Percentiles rank a stretch among this genome's conserved stretches.
phyloP scores from a whole-genome alignment of 306 rosid genomes.

The Quercus suber region DNA sequence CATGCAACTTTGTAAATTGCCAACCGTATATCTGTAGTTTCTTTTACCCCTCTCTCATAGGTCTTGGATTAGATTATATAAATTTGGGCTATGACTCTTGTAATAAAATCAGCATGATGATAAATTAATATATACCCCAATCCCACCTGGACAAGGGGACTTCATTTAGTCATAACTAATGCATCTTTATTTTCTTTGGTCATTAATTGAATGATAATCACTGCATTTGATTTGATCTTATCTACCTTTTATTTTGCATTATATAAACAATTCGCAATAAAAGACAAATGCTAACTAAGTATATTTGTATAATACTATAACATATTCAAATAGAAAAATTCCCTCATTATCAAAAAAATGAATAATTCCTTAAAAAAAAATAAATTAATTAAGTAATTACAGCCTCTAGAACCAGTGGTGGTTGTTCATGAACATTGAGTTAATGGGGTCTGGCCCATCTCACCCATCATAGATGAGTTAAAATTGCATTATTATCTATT shows the following conservation, averaged over 20 bases:
- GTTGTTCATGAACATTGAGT: conserved; percentile 22
- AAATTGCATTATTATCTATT: conserved; percentile 21
- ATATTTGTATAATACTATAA: conserved; percentile 10
- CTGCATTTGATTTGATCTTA: background rate
- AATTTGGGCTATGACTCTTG: no score
- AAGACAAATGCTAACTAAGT: background rate
- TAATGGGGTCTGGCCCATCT: conserved; percentile 29
- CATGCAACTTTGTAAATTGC: background rate
- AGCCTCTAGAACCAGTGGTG: conserved; percentile 26
- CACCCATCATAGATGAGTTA: conserved; percentile 20
- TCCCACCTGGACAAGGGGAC: background rate
- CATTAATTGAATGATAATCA: background rate
- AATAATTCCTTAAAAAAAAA: no score
- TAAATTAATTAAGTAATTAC: background rate
- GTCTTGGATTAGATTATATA: no score
- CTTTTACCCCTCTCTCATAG: no score
- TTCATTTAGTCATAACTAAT: background rate
- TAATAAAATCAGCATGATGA: no score
- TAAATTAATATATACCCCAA: no score
- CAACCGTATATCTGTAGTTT: no score
- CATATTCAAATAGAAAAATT: background rate
- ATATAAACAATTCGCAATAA: background rate
- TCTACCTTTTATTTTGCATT: background rate
- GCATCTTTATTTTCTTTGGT: background rate
- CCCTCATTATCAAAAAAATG: no score